A percentile compares a stretch with the other conserved stretches of the same genome.
phyloP scores from a whole-genome alignment of 2,329 filamentous ascomycete genomes.

The Zymoseptoria ardabiliae region DNA sequence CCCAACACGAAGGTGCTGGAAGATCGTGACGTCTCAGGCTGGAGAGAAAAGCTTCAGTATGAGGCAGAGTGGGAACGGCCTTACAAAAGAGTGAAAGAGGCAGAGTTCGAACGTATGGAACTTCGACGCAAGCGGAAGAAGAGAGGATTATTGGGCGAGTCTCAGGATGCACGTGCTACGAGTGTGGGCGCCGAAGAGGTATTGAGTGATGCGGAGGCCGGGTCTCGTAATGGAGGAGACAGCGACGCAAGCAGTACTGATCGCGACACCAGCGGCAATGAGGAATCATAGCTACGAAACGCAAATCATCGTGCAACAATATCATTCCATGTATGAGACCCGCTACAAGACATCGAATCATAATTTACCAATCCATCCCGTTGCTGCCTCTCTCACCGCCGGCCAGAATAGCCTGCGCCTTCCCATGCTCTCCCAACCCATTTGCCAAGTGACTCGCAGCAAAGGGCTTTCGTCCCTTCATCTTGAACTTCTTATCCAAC shows the following conservation, averaged over 20 bases:
- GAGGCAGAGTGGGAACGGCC: conserved; percentile 44
- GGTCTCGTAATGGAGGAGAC: background rate
- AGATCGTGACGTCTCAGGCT: conserved; percentile 28
- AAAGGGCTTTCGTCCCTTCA: conserved; percentile 48
- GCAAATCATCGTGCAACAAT: background rate
- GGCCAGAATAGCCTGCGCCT: conserved; percentile 39
- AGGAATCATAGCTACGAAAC: background rate
- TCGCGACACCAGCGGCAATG: background rate
- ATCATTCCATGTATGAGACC: background rate
- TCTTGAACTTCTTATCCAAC: conserved; percentile 50
- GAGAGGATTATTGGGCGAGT: background rate
- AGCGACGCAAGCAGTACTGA: background rate
- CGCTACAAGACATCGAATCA: background rate
- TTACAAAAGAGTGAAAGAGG: background rate
- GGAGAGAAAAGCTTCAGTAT: conserved; percentile 42
- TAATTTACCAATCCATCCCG: conserved; percentile 37
- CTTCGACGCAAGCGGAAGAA: background rate
- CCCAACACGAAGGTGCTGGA: conserved; percentile 24
- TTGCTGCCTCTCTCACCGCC: conserved; percentile 38
- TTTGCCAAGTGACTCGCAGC: conserved; percentile 39
- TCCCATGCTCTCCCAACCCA: conserved; percentile 38
- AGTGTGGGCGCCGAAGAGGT: background rate
- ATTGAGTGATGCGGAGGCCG: background rate
- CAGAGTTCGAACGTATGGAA: background rate
- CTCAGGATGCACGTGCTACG: background rate